Evolutionary conservation across 2,329 filamentous ascomycete genomes (phyloP).

Genomic region (Lasiodiplodia gonubiensis): DNA sequence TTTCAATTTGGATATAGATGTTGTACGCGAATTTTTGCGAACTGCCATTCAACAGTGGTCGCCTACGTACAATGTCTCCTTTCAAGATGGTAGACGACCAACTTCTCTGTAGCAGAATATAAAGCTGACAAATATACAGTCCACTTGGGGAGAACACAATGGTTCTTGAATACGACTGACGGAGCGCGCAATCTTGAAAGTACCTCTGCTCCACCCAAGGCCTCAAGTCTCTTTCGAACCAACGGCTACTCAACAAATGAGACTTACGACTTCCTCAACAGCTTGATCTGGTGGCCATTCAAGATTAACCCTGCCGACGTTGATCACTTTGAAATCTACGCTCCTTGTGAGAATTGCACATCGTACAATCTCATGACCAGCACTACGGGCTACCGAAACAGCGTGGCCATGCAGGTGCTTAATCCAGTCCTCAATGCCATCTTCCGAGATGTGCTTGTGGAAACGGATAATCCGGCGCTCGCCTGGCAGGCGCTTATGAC

Average conservation of each 20-base stretch:
- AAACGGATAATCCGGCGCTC: conserved; percentile 1
- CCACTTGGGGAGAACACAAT: not conserved
- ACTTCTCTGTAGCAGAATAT: no score
- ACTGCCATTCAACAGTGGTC: not conserved
- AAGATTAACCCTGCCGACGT: not conserved
- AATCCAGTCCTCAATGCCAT: conserved; percentile 4
- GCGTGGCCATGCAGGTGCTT: not conserved
- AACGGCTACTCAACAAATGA: not conserved
- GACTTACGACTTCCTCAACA: conserved; percentile 10
- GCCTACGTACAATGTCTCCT: not conserved
- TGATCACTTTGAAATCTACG: not conserved
- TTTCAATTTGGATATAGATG: not conserved
- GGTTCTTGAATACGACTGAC: not conserved
- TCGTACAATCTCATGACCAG: not conserved
- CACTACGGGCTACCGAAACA: not conserved
- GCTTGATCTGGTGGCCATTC: not conserved
- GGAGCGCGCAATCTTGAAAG: no score
- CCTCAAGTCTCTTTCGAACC: not conserved
- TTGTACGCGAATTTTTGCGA: not conserved
- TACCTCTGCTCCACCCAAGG: not conserved
- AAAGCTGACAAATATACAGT: not conserved
- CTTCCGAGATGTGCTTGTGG: not conserved
- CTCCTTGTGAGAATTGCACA: not conserved
- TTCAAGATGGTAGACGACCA: not conserved
- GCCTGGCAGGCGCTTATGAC: conserved; percentile 9